Base-by-base conservation (phyloP, 257 asterid genomes). In the Forsythia viridissima region DNA sequence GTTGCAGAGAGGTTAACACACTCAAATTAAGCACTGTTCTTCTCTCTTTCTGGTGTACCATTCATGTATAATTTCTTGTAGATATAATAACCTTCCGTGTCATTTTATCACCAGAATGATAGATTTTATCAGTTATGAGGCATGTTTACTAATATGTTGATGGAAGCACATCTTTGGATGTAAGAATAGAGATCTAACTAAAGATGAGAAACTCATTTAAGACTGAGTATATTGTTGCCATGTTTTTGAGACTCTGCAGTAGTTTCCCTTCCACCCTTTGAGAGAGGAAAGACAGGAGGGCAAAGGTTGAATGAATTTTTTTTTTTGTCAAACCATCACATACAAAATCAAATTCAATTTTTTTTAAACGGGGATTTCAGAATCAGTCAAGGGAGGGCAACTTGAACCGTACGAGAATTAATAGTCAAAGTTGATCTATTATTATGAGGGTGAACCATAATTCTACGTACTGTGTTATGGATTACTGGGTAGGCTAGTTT, bases 1-100 rank as follows among this genome's bases (percentile, higher is more conserved):
- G 46, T 69, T 73, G 81, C 97, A 80, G 82, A 90, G 79, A 87
- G 99, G 99, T 95, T 57, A 66, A 38, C 38, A 67, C 70, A 6
- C 76, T 63, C 12, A 51, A 48, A n/a, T 4, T 18, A 63, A 16
- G 34, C 68, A 52, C 15, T 61, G 5, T 79, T 42, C 72, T 72
- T 57, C 40, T 69, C 13, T 75, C 40, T 71, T 65, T 51, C 34
- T 30, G 34, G 34, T 30, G 34, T 30, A 30, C 34, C 34, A 30
- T 30, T 30, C 34, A 30, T 30, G 34, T 30, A 30, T 30, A 30
- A 30, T 30, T 30, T 73, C 9, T n/a, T 78, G 67, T 63, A 12
- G 13, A 30, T 30, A 30, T 30, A 30, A 30, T 30, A 30, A 30
- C 34, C 34, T 76, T 79, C 37, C 43, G 48, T 74, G 38, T 73